Percentiles rank a stretch among this genome's conserved stretches.
Conservation (phyloP, 345 rosid genomes). For the Schrenkiella parvula region DNA sequence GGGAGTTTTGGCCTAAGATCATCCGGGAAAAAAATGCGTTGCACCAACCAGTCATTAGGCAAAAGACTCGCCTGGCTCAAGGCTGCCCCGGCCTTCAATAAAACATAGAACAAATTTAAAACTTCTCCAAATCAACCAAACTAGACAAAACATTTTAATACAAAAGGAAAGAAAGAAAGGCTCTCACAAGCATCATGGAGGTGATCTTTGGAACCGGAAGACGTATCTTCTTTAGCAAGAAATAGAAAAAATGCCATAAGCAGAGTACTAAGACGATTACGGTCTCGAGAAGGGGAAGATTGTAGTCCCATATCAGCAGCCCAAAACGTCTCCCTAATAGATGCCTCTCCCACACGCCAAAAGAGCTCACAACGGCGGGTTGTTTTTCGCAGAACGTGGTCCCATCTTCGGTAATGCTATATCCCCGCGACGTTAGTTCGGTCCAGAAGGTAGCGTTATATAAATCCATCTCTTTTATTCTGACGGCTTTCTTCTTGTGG, state of each 20-base stretch:
- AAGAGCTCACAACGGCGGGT: neutral
- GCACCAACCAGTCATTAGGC: conserved; percentile 18
- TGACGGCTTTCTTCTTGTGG: neutral
- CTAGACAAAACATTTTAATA: neutral
- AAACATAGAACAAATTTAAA: neutral
- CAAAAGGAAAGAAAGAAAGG: neutral
- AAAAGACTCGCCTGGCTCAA: conserved; percentile 22
- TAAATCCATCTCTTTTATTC: neutral
- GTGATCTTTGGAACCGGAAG: conserved; percentile 31
- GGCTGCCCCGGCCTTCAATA: conserved; percentile 29
- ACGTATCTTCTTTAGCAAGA: conserved; percentile 20
- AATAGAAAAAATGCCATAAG: conserved; percentile 27
- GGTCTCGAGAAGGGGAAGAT: conserved; percentile 22
- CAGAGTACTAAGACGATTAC: conserved; percentile 19
- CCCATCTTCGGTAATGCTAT: conserved; percentile 1
- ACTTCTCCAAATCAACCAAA: neutral
- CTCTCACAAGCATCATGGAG: conserved; percentile 31
- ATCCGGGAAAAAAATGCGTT: conserved; percentile 17
- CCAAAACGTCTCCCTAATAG: neutral
- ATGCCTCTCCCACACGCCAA: conserved; percentile 27
- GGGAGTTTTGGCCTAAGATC: conserved; percentile 20
- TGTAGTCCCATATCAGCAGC: conserved; percentile 19
- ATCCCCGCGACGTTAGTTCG: conserved; percentile 6
- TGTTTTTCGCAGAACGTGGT: conserved; percentile 8
- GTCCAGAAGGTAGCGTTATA: neutral